A percentile compares a stretch with the other conserved stretches of the same genome.
phyloP scores from a whole-genome alignment of 1,284 basidiomycete species.

The Ceratobasidium sp. region DNA sequence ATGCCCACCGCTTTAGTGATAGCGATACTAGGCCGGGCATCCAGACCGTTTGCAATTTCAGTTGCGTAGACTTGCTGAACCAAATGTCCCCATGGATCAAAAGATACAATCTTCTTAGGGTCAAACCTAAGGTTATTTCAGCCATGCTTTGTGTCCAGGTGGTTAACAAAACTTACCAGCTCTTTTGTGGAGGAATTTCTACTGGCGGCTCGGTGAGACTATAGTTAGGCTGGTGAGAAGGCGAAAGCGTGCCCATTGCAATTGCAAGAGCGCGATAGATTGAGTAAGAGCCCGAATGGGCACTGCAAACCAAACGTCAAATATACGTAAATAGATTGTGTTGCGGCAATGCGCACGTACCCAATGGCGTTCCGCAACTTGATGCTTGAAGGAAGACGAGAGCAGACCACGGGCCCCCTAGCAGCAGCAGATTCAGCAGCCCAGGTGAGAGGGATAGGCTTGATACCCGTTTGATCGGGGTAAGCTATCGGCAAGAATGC shows the following conservation, averaged over 20 bases:
- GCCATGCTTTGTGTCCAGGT: not conserved
- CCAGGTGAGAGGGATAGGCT: conserved; percentile 84
- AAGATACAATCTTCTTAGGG: conserved; percentile 85
- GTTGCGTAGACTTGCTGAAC: conserved; percentile 80
- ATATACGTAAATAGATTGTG: not conserved
- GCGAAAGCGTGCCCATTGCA: conserved; percentile 88
- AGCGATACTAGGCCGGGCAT: conserved; percentile 90
- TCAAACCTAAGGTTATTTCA: conserved; percentile 57
- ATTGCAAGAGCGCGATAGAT: conserved; percentile 94
- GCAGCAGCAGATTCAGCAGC: conserved; percentile 71
- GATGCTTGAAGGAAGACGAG: conserved; percentile 84
- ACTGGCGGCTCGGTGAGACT: conserved; percentile 90
- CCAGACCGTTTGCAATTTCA: conserved; percentile 75
- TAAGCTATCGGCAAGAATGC: conserved; percentile 61
- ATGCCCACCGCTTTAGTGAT: conserved; percentile 71
- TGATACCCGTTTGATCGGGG: conserved; percentile 76
- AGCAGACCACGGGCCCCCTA: conserved; percentile 91
- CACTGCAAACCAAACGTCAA: conserved; percentile 51
- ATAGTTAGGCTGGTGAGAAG: conserved; percentile 88
- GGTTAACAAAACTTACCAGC: conserved; percentile 63
- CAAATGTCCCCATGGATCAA: conserved; percentile 96
- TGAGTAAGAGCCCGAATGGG: conserved; percentile 92
- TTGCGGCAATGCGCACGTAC: not conserved
- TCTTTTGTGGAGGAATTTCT: conserved; percentile 78
- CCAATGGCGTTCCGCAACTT: conserved; percentile 94